Evolutionary conservation across 139 green algal species (phyloP), one percentile per base, ranked within the genome.

Genomic region (Medakamo hakoo): DNA sequence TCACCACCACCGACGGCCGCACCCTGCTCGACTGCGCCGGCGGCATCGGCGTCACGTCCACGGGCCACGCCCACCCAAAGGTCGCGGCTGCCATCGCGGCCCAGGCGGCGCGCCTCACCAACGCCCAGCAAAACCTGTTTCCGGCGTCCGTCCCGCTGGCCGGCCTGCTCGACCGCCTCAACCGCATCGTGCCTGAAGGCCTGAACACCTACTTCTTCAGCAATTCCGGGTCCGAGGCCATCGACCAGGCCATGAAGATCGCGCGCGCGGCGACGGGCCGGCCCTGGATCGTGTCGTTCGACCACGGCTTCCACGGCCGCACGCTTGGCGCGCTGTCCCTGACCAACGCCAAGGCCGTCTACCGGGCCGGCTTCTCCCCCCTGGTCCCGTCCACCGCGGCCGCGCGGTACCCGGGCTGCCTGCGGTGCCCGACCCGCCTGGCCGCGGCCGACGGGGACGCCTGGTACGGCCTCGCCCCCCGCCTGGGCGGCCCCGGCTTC

Each of bases 161-260:
- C 14, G 71, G 60, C 30, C 71, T 89, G 24, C 64, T 88, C 31
- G 72, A 84, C 25, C 63, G 72, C 16, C 60, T 90, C 58, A 55
- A 70, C 4, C 27, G 63, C 27, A 77, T 92, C 56, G 68, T 79
- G 63, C 84, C 82, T 21, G 4, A 26, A 1, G 29, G 65, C 23
- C 74, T 92, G 2, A 66, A 63, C 4, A 59, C 59, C 24, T 82
- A 77, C 58, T 81, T 90, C 59, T 85, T 88, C 59, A 73, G 67
- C 76, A 86, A 88, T 73, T 78, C 63, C 60, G 80, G 85, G 58
- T 71, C 64, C n/a, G 86, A 94, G 76, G 84, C 82, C 4, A 82
- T 91, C 21, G 86, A 94, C 27, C 92, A 92, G 48, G 85, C 86
- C 0, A 71, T 94, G 58, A 94, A 94, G 77, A 76, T 94, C 14